phyloP scores from a whole-genome alignment of 441 rosid species.

The Populus hybrid region DNA sequence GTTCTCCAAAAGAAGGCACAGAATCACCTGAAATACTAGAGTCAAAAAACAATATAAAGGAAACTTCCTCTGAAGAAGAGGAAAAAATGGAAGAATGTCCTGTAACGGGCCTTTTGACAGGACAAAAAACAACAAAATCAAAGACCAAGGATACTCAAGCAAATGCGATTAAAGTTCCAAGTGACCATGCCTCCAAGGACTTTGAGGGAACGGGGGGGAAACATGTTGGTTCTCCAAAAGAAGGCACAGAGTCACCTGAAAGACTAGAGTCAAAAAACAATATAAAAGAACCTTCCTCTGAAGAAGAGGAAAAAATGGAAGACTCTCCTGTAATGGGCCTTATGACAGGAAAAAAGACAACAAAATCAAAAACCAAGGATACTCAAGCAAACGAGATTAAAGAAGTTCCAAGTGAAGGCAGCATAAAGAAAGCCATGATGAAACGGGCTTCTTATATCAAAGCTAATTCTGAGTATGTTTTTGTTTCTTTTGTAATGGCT shows the following conservation, averaged over 20 bases:
- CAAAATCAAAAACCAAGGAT: conserved; percentile 34
- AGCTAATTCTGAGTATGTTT: conserved; percentile 68
- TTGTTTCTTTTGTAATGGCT: conserved; percentile 14
- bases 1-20: conserved; percentile 31
- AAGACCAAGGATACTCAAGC: conserved; percentile 33
- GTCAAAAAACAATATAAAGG: conserved; percentile 41
- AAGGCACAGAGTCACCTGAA: conserved; percentile 42
- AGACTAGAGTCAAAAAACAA: conserved; percentile 37
- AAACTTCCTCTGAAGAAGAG: conserved; percentile 42
- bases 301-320: conserved; percentile 58
- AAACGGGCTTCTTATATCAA: conserved; percentile 57
- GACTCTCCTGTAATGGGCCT: conserved; percentile 87
- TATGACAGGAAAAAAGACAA: conserved; percentile 38
- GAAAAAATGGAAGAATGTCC: conserved; percentile 79
- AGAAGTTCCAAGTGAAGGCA: conserved; percentile 47
- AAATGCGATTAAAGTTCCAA: conserved; percentile 34
- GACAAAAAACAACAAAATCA: conserved; percentile 31
- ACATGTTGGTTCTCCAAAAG: conserved; percentile 24
- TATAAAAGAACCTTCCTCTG: conserved; percentile 40
- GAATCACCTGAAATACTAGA: conserved; percentile 40
- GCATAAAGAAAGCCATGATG: conserved; percentile 53
- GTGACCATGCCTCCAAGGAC: conserved; percentile 44
- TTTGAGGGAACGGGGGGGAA: conserved; percentile 40
- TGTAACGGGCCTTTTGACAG: conserved; percentile 68
- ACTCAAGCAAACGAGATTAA: conserved; percentile 31